A percentile compares a stretch with the other conserved stretches of the same genome.
These are phyloP conservation scores for Metschnikowia henanensis DNA, from an alignment of 805 yeast species.

Conservation along the genomic window DNA sequence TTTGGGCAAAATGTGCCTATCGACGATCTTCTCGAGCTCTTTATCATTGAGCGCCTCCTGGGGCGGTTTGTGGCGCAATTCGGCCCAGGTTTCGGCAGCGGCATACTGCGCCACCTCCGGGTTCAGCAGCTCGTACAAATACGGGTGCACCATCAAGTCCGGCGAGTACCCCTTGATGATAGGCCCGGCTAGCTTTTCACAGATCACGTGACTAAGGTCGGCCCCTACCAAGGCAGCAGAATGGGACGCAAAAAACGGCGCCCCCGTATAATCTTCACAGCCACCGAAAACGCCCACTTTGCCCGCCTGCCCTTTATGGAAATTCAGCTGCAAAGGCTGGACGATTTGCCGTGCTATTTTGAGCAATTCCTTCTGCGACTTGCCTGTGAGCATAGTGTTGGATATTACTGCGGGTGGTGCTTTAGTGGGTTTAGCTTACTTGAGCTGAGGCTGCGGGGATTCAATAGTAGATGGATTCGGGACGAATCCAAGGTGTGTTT, in stretches of 20 bases:
- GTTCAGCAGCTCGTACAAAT: conserved; percentile 53
- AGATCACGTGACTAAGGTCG: conserved; percentile 87
- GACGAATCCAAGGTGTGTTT: no score
- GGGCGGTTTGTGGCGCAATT: conserved; percentile 15
- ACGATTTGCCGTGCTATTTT: conserved; percentile 53
- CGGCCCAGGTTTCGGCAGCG: conserved; percentile 21
- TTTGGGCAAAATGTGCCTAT: conserved; percentile 52
- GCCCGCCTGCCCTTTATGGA: conserved; percentile 93
- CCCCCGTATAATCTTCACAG: conserved; percentile 94
- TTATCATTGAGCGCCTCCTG: conserved; percentile 24
- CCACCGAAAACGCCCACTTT: conserved; percentile 89
- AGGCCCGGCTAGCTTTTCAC: conserved; percentile 75
- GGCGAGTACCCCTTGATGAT: conserved; percentile 89
- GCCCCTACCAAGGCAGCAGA: conserved; percentile 84
- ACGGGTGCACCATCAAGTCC: conserved; percentile 95
- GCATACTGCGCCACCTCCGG: conserved; percentile 24
- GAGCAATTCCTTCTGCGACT: conserved; percentile 46
- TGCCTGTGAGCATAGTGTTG: conserved; percentile 16
- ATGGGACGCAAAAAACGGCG: conserved; percentile 88
- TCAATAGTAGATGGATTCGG: no score
- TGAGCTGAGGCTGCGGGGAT: no score
- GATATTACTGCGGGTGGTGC: not conserved
- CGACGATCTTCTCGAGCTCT: conserved; percentile 35
- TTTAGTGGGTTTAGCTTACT: no score
- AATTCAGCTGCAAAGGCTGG: conserved; percentile 71